Conservation (phyloP, 169 alveolate genomes). For the Cytauxzoon felis region DNA sequence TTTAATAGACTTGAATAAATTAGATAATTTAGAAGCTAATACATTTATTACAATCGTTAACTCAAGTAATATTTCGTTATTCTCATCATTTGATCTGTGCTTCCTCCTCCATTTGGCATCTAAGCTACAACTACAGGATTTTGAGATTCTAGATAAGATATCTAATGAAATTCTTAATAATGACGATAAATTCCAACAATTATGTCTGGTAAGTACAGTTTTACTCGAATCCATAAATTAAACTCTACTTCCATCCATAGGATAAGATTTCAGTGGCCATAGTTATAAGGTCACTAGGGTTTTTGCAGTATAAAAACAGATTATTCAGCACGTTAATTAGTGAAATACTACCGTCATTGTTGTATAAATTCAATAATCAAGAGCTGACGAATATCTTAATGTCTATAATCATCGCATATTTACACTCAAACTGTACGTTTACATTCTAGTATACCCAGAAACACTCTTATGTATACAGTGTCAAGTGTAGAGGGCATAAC, state of each 20-base stretch:
- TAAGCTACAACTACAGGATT: constrained; percentile 41
- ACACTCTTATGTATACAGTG: too few species aligned
- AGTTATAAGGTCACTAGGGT: constrained; percentile 53
- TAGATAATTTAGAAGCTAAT: constrained; percentile 34
- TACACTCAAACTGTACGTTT: constrained; percentile 31
- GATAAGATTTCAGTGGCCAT: constrained; percentile 49
- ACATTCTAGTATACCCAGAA: too few species aligned
- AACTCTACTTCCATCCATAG: background rate
- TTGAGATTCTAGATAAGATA: constrained; percentile 13
- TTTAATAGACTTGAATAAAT: constrained; percentile 38
- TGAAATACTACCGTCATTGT: constrained; percentile 12
- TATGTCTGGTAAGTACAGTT: constrained; percentile 21
- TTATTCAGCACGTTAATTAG: constrained; percentile 29
- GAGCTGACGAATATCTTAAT: constrained; percentile 53
- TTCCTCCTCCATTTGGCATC: constrained; percentile 53
- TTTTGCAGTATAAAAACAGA: constrained; percentile 19
- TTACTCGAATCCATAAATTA: background rate
- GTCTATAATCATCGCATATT: constrained; percentile 44
- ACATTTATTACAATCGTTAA: constrained; percentile 45
- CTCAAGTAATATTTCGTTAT: constrained; percentile 4
- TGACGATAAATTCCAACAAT: constrained; percentile 10
- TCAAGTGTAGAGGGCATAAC: constrained; percentile 14
- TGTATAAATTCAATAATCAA: constrained; percentile 45
- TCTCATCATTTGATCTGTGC: constrained; percentile 59
- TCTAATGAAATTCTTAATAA: background rate